Evolutionary conservation across 352 stramenopile species (phyloP), one percentile per base, ranked within the genome.

Genomic region (Pelagophyceae sp.): DNA sequence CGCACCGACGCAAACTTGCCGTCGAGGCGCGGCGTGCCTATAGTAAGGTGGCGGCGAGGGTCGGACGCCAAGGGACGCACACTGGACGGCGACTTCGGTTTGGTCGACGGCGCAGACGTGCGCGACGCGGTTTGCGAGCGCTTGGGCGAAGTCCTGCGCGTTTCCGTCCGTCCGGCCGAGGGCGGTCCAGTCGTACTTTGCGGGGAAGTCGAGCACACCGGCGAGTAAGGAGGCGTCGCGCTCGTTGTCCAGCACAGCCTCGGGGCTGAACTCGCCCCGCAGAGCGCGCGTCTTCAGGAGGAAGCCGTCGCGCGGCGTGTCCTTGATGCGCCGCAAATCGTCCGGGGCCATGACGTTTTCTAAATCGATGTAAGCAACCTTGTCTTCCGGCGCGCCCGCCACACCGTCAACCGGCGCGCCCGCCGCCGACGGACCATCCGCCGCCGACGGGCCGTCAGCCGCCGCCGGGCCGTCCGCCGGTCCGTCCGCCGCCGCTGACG

Each of bases 191-290:
- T n/a, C 37, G 35, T 50, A 72, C 29, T 17, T n/a, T 17, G 63
- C 35, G 6, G 63, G 63, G 35, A 45, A 72, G 31, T 72, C 63
- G 63, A 72, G 3, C 29, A 72, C 3, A n/a, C 29, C 63, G 1
- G 11, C 29, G 5, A 72, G 63, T 32, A 72, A 32, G 29, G 15
- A 19, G 15, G 29, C 17, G 6, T 38, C 19, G 11, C 29, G 11
- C 27, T 72, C 63, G 11, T n/a, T 72, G 63, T 72, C 63, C 6
- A 17, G 15, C 15, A 19, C 31, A 3, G 63, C 19, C 31, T 38
- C 63, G 31, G 63, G 63, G 35, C 40, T 32, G 63, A 29, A 72
- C 35, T 72, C 63, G 31, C 63, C 63, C 29, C 63, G 63, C 29
- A 72, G 63, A 11, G 63, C 63, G 19, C 63, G 63, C 63, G 63